Evolutionary conservation across 805 yeast species (phyloP), one percentile per base, ranked within the genome.

Genomic region (Cyberlindnera amylophila): DNA sequence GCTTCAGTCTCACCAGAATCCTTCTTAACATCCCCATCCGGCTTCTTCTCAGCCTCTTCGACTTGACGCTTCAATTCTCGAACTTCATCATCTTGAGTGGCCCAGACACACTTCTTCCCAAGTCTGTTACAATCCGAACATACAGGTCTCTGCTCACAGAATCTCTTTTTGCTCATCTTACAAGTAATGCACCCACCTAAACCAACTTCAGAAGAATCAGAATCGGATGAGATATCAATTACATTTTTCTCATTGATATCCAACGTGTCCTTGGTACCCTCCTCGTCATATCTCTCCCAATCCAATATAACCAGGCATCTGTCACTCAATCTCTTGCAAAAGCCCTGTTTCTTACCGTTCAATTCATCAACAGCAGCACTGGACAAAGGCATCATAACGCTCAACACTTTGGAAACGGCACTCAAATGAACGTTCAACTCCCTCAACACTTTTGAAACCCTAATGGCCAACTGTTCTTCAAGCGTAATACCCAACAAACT

Each of bases 401-500:
- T 14, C 5, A 14, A 14, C 6, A 15, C 32, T 5, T 14, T 15
- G 8, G 32, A 15, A 16, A 15, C 32, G 5, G 16, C 17, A 9
- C 19, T 23, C 11, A 21, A n/a, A 12, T 33, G 36, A 9, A 15
- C 17, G 11, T 11, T 12, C 4, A 34, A 4, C 14, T 11, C n/a
- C 16, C 14, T 27, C 38, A 35, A 17, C 24, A 27, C 36, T 11
- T 11, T 14, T 9, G 16, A 34, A 14, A 38, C 32, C 31, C 40
- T 37, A 16, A n/a, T 14, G 5, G 19, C 12, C 8, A 23, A 13
- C 13, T 6, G 41, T 12, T 18, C 28, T 14, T 12, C 26, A 10
- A n/a, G 12, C 32, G 24, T 19, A 24, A 36, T 36, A 6, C n/a
- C 10, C n/a, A 38, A 4, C 26, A 38, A 21, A 16, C 32, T 38